Conservation (phyloP, 176 grass and related monocot species). For the Stipa capillata region DNA sequence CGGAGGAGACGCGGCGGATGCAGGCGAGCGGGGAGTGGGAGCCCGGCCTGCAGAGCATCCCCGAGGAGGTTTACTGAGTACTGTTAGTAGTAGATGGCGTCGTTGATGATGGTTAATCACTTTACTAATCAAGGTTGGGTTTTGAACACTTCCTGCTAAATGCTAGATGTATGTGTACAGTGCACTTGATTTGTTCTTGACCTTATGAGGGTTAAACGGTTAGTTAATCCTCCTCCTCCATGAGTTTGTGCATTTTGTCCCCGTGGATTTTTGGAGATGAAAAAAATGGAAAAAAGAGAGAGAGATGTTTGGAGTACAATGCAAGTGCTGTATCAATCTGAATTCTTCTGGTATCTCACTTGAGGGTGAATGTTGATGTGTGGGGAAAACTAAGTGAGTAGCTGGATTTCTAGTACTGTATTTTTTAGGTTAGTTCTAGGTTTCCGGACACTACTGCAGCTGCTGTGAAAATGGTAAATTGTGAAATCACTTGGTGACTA, state of each 20-base stretch:
- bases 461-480: background rate
- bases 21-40: slow-evolving; percentile 51
- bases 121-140: slow-evolving; percentile 36
- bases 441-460: background rate
- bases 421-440: no score
- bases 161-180: slow-evolving; percentile 40
- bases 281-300: background rate
- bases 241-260: slow-evolving; percentile 14
- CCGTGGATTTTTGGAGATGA: background rate
- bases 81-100: slow-evolving; percentile 5
- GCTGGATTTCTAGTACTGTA: no score
- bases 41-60: slow-evolving; percentile 82
- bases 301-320: slow-evolving; percentile 8
- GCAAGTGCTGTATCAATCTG: background rate
- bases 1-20: slow-evolving; percentile 33
- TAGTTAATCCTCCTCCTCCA: background rate
- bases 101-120: slow-evolving; percentile 29
- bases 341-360: background rate
- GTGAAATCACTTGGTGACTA: background rate
- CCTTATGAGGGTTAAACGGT: background rate
- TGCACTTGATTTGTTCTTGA: slow-evolving; percentile 8
- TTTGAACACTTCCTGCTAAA: slow-evolving; percentile 47
- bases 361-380: background rate
- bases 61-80: slow-evolving; percentile 55
- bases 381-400: background rate